These are phyloP conservation scores for Stemphylium lycopersici DNA, from an alignment of 2,329 filamentous ascomycete genomes.

Conservation along the genomic window DNA sequence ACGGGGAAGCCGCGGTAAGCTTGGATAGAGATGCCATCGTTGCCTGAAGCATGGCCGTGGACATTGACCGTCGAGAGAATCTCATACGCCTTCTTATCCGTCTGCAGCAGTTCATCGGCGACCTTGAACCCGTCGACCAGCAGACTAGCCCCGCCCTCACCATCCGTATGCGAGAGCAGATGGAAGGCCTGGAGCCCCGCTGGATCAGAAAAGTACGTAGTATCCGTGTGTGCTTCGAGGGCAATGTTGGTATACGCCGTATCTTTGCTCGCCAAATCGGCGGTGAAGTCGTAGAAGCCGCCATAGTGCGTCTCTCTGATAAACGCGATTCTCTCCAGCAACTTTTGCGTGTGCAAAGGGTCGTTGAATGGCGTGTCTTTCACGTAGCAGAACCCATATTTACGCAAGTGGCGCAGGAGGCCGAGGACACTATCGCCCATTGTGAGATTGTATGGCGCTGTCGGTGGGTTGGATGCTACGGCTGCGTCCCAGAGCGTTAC, in stretches of 20 bases:
- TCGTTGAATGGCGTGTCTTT: slow-evolving; percentile 63
- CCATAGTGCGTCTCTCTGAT: slow-evolving; percentile 92
- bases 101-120: slow-evolving; percentile 63
- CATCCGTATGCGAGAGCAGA: slow-evolving; percentile 76
- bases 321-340: slow-evolving; percentile 82
- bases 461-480: slow-evolving; percentile 56
- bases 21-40: slow-evolving; percentile 79
- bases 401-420: slow-evolving; percentile 67
- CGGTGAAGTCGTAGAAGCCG: slow-evolving; percentile 84
- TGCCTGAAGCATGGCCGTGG: slow-evolving; percentile 85
- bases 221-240: slow-evolving; percentile 88
- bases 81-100: slow-evolving; percentile 63
- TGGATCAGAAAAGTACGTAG: slow-evolving; percentile 93
- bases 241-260: slow-evolving; percentile 89
- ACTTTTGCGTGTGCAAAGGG: slow-evolving; percentile 67
- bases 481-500: slow-evolving; percentile 48
- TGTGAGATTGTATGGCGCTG: slow-evolving; percentile 27
- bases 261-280: slow-evolving; percentile 85
- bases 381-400: slow-evolving; percentile 79
- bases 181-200: slow-evolving; percentile 93
- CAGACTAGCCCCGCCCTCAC: slow-evolving; percentile 75
- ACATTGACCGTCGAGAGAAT: slow-evolving; percentile 64
- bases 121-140: slow-evolving; percentile 87
- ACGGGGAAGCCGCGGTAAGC: slow-evolving; percentile 75
- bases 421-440: slow-evolving; percentile 47